A percentile compares a stretch with the other conserved stretches of the same genome.
Evolutionary conservation across 148 eudicot species (phyloP).

Genomic region (Vaccinium myrtillus): DNA sequence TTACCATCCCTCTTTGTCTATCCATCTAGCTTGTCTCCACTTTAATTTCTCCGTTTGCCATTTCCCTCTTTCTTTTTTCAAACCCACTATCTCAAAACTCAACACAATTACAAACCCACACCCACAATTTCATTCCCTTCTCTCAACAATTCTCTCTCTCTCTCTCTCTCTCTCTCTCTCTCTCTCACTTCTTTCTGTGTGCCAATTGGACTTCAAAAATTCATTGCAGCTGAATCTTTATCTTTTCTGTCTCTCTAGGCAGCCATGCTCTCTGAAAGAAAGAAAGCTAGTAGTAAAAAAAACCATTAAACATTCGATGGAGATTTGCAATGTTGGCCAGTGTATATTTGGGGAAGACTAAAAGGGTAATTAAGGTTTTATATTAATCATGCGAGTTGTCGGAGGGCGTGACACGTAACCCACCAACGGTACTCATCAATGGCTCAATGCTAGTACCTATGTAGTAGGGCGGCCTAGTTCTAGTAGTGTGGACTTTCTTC

Average conservation of each 20-base stretch:
- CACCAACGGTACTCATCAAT: background rate
- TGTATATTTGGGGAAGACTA: conserved; percentile 21
- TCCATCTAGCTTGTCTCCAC: background rate
- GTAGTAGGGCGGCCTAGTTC: too few species aligned
- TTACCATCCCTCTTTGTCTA: background rate
- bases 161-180: background rate
- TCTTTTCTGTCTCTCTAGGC: background rate
- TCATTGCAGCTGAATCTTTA: background rate
- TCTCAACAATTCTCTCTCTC: background rate
- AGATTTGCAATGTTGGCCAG: background rate
- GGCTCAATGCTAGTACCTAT: too few species aligned
- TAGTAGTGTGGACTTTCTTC: too few species aligned
- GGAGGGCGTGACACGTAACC: conserved; percentile 18
- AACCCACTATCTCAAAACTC: background rate
- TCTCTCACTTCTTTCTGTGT: background rate
- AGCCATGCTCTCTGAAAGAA: background rate
- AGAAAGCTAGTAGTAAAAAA: background rate
- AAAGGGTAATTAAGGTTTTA: background rate
- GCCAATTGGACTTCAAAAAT: background rate
- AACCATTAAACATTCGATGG: background rate
- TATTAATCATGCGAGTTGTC: conserved; percentile 10
- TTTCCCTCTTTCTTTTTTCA: background rate
- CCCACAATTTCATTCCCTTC: background rate
- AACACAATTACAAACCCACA: background rate
- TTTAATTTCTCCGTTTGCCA: background rate